phyloP scores from a whole-genome alignment of 2,329 filamentous ascomycete genomes.

The Aspergillus hiratsukae region DNA sequence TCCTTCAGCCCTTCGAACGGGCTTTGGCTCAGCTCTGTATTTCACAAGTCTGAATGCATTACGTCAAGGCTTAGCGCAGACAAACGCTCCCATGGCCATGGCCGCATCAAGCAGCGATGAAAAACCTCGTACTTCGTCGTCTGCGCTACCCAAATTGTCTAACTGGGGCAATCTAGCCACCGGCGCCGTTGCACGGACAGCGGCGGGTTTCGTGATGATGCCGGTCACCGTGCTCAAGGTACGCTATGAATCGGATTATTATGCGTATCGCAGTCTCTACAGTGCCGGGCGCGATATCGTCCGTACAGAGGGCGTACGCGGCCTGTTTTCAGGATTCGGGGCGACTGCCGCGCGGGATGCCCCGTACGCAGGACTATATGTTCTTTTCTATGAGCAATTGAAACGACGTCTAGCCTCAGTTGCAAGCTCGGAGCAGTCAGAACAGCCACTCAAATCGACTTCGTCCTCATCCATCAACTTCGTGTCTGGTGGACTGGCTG shows the following conservation, averaged over 20 bases:
- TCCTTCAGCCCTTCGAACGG: constrained; percentile 88
- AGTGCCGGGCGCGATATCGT: constrained; percentile 72
- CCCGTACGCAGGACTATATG: constrained; percentile 94
- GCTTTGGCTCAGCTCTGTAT: constrained; percentile 88
- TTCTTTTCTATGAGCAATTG: constrained; percentile 77
- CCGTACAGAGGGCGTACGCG: constrained; percentile 66
- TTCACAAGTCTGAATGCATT: constrained; percentile 83
- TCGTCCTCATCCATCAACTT: constrained; percentile 68
- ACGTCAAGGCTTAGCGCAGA: constrained; percentile 59
- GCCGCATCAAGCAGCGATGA: constrained; percentile 23
- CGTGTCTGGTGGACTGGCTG: constrained; percentile 72
- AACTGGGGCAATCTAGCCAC: constrained; percentile 81
- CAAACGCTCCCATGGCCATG: constrained; percentile 39
- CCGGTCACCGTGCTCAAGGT: constrained; percentile 96
- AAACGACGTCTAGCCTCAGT: constrained; percentile 33
- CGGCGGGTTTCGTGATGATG: constrained; percentile 89
- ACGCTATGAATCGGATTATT: constrained; percentile 84
- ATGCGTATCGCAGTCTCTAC: constrained; percentile 72
- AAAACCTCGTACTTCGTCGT: constrained; percentile 46
- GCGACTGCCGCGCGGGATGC: constrained; percentile 90
- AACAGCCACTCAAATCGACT: constrained; percentile 15
- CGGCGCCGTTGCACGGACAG: constrained; percentile 76
- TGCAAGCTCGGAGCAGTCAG: constrained; percentile 13
- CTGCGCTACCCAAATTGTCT: constrained; percentile 73
- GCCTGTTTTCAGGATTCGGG: constrained; percentile 91